phyloP scores from a whole-genome alignment of 108 stramenopile genomes.

The Conticribra guillardii region DNA sequence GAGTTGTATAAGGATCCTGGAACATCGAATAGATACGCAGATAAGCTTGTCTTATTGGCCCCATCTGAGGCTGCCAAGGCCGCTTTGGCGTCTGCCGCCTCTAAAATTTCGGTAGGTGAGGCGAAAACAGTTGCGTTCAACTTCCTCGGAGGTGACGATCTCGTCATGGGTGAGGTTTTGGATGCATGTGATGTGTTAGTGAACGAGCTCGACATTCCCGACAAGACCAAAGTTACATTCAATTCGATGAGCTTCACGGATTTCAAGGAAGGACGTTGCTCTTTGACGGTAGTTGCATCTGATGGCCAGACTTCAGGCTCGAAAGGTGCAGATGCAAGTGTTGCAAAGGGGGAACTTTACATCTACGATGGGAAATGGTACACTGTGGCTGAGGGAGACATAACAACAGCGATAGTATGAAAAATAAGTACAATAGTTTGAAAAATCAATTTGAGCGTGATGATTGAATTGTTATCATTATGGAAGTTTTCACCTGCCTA shows the following conservation, averaged over 20 bases:
- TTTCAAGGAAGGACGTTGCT: slow-evolving; percentile 53
- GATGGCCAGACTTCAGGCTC: slow-evolving; percentile 15
- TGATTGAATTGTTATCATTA: too few relatives aligned
- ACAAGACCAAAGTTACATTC: slow-evolving; percentile 59
- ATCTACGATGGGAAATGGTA: slow-evolving; percentile 62
- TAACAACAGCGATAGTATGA: too few relatives aligned
- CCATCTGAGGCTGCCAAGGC: slow-evolving; percentile 71
- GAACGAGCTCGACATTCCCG: slow-evolving; percentile 46
- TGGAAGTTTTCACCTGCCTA: too few relatives aligned
- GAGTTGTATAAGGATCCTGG: slow-evolving; percentile 78
- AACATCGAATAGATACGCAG: slow-evolving; percentile 37
- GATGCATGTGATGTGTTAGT: slow-evolving; percentile 62
- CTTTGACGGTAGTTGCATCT: slow-evolving; percentile 62
- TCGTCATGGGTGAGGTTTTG: slow-evolving; percentile 69
- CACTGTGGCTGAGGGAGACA: slow-evolving; percentile 63
- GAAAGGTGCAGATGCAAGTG: slow-evolving; percentile 51
- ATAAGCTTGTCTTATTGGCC: slow-evolving; percentile 51
- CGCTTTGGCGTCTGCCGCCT: slow-evolving; percentile 44
- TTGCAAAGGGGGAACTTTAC: slow-evolving; percentile 69
- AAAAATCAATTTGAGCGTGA: too few relatives aligned
- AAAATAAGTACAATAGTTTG: too few relatives aligned
- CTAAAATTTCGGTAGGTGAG: slow-evolving; percentile 23
- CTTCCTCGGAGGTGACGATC: slow-evolving; percentile 79
- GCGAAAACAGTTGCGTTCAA: slow-evolving; percentile 24
- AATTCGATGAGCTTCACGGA: slow-evolving; percentile 58